Percentiles rank a stretch among this genome's conserved stretches.
phyloP scores from a whole-genome alignment of 1,284 basidiomycete genomes.

The Microbotryum intermedium region DNA sequence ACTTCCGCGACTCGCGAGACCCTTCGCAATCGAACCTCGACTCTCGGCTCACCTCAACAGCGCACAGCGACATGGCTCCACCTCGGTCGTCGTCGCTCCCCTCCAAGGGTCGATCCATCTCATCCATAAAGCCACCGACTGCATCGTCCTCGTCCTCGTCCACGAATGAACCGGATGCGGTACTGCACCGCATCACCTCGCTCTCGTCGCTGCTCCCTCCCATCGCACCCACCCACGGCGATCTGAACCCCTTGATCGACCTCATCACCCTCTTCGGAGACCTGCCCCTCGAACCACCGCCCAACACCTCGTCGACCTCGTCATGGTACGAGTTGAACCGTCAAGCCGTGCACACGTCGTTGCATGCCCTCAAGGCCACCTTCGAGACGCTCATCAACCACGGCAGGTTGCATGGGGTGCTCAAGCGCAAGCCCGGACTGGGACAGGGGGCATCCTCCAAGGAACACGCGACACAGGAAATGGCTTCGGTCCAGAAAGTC shows the following conservation, averaged over 20 bases:
- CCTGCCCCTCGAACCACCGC: not conserved
- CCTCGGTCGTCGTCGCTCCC: no score
- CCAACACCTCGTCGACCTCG: slow-evolving; percentile 27
- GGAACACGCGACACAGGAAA: slow-evolving; percentile 12
- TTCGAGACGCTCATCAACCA: slow-evolving; percentile 59
- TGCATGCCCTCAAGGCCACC: slow-evolving; percentile 73
- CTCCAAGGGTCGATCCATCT: no score
- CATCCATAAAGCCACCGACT: no score
- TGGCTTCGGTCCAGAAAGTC: slow-evolving; percentile 19
- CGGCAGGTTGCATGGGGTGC: slow-evolving; percentile 48
- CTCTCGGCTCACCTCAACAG: no score
- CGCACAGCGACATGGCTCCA: no score
- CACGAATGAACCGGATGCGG: no score
- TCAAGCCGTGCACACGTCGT: slow-evolving; percentile 57
- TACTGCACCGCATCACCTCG: slow-evolving; percentile 10
- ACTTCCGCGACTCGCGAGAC: no score
- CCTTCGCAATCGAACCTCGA: no score
- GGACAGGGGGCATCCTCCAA: slow-evolving; percentile 10
- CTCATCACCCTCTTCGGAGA: slow-evolving; percentile 50
- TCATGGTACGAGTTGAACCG: slow-evolving; percentile 34
- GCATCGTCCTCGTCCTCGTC: no score
- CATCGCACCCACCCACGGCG: slow-evolving; percentile 13
- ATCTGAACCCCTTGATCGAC: slow-evolving; percentile 69
- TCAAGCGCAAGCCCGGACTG: slow-evolving; percentile 21
- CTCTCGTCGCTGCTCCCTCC: slow-evolving; percentile 24